Evolutionary conservation across 345 rosid species (phyloP).

Genomic region (Lepidium didymum): DNA sequence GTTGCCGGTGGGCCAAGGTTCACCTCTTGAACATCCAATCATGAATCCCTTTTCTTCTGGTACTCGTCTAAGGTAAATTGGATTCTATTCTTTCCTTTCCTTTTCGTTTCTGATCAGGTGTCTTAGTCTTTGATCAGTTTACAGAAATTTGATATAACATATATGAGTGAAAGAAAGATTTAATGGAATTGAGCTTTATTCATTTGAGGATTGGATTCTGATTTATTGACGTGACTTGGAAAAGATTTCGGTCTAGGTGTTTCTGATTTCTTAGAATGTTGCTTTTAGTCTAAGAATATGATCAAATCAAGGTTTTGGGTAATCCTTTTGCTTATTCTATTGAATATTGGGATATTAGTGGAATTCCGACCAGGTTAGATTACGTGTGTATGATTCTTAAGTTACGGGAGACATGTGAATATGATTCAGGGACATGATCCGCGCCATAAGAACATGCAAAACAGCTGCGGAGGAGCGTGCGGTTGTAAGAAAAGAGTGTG

Average conservation of each 20-base stretch:
- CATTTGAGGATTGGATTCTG: not conserved
- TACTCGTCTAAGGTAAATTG: conserved; percentile 82
- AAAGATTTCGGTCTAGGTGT: not conserved
- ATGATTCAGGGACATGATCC: conserved; percentile 93
- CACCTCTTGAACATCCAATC: conserved; percentile 41
- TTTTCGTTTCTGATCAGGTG: not conserved
- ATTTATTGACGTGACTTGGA: not conserved
- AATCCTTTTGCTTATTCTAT: not conserved
- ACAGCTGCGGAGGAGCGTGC: conserved; percentile 99
- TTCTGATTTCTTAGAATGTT: not conserved
- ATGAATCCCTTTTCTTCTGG: conserved; percentile 98
- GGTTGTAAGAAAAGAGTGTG: conserved; percentile 98
- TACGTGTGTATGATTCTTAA: not conserved
- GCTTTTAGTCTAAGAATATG: not conserved
- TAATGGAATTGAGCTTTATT: conserved; percentile 12
- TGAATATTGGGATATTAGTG: not conserved
- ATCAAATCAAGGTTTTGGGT: not conserved
- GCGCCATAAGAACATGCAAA: conserved; percentile 96
- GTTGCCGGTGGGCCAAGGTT: conserved; percentile 16
- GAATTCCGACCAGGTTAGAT: not conserved
- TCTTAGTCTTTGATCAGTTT: conserved; percentile 16
- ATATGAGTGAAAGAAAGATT: conserved; percentile 5
- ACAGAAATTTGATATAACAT: not conserved
- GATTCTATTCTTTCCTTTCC: not conserved
- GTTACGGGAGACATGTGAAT: not conserved